Percentiles rank a stretch among this genome's conserved stretches.
Conservation (phyloP, 2,329 filamentous ascomycete genomes). For the Penicillium janthinellum region DNA sequence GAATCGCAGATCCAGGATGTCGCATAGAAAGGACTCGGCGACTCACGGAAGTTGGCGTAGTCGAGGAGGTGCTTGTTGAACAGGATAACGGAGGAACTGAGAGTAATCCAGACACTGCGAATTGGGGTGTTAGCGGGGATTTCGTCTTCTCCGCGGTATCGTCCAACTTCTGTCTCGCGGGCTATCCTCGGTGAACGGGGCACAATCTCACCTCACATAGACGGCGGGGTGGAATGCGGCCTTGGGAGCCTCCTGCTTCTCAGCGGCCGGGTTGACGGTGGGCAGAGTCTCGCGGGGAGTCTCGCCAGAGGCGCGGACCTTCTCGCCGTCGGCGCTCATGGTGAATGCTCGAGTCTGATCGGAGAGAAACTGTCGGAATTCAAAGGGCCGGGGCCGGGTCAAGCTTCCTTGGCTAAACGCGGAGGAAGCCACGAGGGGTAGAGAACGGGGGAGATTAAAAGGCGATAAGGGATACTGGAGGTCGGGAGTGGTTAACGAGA, state of each 20-base stretch:
- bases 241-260: slow-evolving; percentile 70
- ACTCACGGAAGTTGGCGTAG: slow-evolving; percentile 77
- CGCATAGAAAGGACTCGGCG: slow-evolving; percentile 1
- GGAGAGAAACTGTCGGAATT: slow-evolving; percentile 50
- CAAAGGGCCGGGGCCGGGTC: slow-evolving; percentile 50
- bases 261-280: slow-evolving; percentile 72
- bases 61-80: slow-evolving; percentile 99
- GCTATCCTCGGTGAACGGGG: neutral
- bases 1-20: neutral
- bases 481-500: slow-evolving; percentile 24
- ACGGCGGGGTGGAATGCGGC: slow-evolving; percentile 74
- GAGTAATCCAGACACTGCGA: slow-evolving; percentile 80
- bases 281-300: slow-evolving; percentile 63
- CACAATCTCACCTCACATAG: slow-evolving; percentile 67
- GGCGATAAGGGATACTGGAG: slow-evolving; percentile 24
- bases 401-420: slow-evolving; percentile 47
- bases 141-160: neutral
- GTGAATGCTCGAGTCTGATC: slow-evolving; percentile 42
- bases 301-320: slow-evolving; percentile 81
- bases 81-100: slow-evolving; percentile 92
- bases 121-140: neutral
- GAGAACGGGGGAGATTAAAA: slow-evolving; percentile 19
- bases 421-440: slow-evolving; percentile 46
- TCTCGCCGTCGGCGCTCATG: slow-evolving; percentile 73
- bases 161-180: neutral